Base-by-base conservation (phyloP, 305 asterid species). In the Fraxinus latifolia region DNA sequence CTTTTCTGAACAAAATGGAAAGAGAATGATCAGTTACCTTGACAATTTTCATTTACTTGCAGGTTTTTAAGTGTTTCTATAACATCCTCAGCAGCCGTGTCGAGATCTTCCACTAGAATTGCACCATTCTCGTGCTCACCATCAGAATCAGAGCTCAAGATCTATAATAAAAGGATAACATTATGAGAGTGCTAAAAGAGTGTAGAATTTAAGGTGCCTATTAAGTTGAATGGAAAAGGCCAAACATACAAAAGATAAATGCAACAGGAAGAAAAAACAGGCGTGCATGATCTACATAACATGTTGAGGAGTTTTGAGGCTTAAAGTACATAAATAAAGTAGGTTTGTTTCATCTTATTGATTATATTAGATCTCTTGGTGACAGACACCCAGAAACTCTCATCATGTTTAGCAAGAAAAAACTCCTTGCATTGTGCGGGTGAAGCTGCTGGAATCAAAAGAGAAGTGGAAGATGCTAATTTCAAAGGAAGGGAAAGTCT, bases 71-170 rank as follows among this genome's bases (percentile, higher is more conserved):
- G 87, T 85, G 98, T 90, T 84, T 86, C 88, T 73, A 90, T 79
- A 78, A 92, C 85, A 80, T 87, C 89, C 77, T 90, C 95, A 81
- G 92, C 76, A 78, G 78, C 85, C 84, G 87, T 84, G 77, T 76
- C 87, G 19, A 68, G 77, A 77, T 91, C 87, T 84, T 87, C 89
- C 60, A 85, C 19, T 36, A 80, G 65, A 71, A 76, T 32, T 17
- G 36, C 53, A 74, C 68, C 82, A 68, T 74, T 74, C 67, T 84
- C 91, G 5, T 74, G 67, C 86, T 94, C 97, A 34, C 68, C 84
- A 37, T 95, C 97, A 77, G 96, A 93, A 77, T 92, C 97, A 44
- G 95, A 90, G 90, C 93, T 86, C 75, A 82, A 78, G 81, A 87
- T 84, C 98, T 95, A 76, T 79, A 83, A 50, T n/a, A 65, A 55